A percentile compares a stretch with the other conserved stretches of the same genome.
Evolutionary conservation across 2,329 filamentous ascomycete species (phyloP).

Genomic region (Shiraia bambusicola): DNA sequence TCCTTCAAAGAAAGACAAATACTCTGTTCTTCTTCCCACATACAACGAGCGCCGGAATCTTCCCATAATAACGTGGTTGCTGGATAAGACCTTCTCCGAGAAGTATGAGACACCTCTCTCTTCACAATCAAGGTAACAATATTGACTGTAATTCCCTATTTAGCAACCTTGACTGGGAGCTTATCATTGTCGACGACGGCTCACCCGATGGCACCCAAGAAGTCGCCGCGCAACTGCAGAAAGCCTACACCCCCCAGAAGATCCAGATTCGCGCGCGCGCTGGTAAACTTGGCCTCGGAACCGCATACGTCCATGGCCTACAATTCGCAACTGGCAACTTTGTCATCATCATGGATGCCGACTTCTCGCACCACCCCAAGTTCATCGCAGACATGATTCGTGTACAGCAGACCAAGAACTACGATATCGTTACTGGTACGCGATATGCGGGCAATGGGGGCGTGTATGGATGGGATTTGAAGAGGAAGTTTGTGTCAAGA

Average conservation of each 20-base stretch:
- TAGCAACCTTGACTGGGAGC: slow-evolving; percentile 92
- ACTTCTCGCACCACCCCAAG: slow-evolving; percentile 98
- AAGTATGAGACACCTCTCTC: slow-evolving; percentile 58
- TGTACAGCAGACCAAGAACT: slow-evolving; percentile 73
- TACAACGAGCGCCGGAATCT: slow-evolving; percentile 99
- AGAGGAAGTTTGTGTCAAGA: slow-evolving; percentile 72
- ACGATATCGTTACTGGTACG: slow-evolving; percentile 96
- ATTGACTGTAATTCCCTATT: slow-evolving; percentile 8
- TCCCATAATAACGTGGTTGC: slow-evolving; percentile 90
- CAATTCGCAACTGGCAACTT: slow-evolving; percentile 90
- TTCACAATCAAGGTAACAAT: background rate
- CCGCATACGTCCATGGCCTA: slow-evolving; percentile 92
- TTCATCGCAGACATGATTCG: slow-evolving; percentile 95
- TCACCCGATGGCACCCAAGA: slow-evolving; percentile 94
- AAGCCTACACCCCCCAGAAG: slow-evolving; percentile 73
- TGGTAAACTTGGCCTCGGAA: slow-evolving; percentile 95
- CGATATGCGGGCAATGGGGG: slow-evolving; percentile 84
- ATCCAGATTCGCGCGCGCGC: slow-evolving; percentile 83
- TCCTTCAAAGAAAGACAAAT: slow-evolving; percentile 66
- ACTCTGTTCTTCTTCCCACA: slow-evolving; percentile 95
- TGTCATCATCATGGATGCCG: slow-evolving; percentile 99
- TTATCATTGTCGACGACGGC: slow-evolving; percentile 97
- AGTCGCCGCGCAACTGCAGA: slow-evolving; percentile 85
- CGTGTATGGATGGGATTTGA: slow-evolving; percentile 95
- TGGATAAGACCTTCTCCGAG: slow-evolving; percentile 88